Evolutionary conservation across 352 stramenopile species (phyloP).

Genomic region (Phytopythium chamaehyphon): DNA sequence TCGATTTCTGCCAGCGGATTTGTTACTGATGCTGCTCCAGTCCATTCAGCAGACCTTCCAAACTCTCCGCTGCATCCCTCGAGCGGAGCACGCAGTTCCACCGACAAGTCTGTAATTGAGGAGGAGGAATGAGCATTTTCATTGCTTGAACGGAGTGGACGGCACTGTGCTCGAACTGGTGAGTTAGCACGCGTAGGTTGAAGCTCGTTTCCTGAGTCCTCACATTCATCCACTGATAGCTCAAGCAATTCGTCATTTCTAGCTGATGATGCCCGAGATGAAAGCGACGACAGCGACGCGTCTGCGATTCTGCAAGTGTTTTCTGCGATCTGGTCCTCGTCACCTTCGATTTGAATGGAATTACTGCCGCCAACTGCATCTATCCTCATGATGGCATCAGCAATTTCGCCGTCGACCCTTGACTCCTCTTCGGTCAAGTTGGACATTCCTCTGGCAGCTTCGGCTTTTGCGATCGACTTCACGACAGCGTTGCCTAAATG

Average conservation of each 20-base stretch:
- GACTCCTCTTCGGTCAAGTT: not conserved
- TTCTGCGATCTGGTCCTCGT: not conserved
- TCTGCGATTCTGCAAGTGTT: not conserved
- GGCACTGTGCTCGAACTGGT: not conserved
- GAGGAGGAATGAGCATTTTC: not conserved
- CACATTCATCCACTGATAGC: slow-evolving; percentile 25
- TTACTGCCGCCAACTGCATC: not conserved
- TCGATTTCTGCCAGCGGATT: slow-evolving; percentile 7
- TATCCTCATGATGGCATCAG: not conserved
- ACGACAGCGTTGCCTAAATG: not conserved
- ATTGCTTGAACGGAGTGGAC: not conserved
- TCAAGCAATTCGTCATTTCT: slow-evolving; percentile 23
- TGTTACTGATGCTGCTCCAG: not conserved
- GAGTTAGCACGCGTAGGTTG: not conserved
- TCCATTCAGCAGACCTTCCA: not conserved
- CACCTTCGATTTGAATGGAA: not conserved
- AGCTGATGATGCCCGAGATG: not conserved
- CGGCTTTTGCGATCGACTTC: not conserved
- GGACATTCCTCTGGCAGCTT: not conserved
- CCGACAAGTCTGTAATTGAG: not conserved
- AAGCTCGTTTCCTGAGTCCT: not conserved
- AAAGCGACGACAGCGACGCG: not conserved
- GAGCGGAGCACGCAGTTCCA: not conserved
- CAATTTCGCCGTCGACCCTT: slow-evolving; percentile 8
- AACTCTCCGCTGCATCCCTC: no score